Base-by-base conservation (phyloP, 768 basidiomycete species). In the Boletus huronensis region DNA sequence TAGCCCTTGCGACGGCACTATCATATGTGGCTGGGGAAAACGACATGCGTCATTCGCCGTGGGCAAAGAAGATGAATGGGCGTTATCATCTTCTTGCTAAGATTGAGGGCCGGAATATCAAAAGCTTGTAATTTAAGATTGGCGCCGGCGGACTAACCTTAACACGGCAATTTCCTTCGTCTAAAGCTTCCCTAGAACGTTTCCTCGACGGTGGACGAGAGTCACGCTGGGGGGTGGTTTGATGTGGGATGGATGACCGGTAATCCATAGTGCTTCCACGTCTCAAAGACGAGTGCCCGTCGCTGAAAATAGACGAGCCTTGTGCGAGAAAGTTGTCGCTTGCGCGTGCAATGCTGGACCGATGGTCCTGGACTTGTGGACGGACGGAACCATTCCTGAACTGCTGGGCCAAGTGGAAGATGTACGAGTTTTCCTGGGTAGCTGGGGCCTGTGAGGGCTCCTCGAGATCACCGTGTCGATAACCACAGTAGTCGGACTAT, bases 251-350 rank as follows among this genome's bases (percentile, higher is more conserved):
- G 38, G 63, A 41, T 19, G 57, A 32, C 8, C 52, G 55, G 48
- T 59, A 60, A 11, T 65, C 65, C 38, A 67, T 21, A 19, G 54
- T 50, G 32, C 51, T 50, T 43, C 41, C 57, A 42, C 58, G 62
- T 54, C 60, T 63, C 42, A 50, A 51, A 47, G 60, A 39, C 23
- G 63, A 57, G 52, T 60, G 54, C 5, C 61, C 61, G 16, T 63
- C 69, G 21, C 57, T 65, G 43, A 66, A 67, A 51, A 72, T 58
- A 6, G 69, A 67, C 0, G 71, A 71, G 21, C 55, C 71, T 48
- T 69, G 67, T 28, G 69, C 60, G 28, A 69, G 69, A 58, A 71
- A 70, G 34, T 53, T 61, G 57, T 70, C 69, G 52, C 71, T 71
- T 5, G 65, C 70, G 23, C 65, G 67, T 36, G 69, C 69, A 5